These are phyloP conservation scores for Hibiscus trionum DNA, from an alignment of 345 rosid genomes.

Conservation along the genomic window DNA sequence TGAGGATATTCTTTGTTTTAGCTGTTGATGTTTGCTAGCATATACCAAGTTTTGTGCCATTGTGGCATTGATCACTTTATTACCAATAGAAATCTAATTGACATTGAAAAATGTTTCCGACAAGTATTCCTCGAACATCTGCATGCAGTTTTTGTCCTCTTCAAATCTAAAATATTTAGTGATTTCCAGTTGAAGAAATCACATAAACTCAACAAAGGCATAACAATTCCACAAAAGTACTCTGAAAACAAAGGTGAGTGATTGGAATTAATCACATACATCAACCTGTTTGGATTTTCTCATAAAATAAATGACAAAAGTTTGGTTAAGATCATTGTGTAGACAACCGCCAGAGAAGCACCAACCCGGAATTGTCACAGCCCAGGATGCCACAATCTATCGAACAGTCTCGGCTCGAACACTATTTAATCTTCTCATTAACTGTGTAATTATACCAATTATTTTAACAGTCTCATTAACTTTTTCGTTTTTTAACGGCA, in stretches of 20 bases:
- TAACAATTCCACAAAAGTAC: slow-evolving; percentile 13
- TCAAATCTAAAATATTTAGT: slow-evolving; percentile 1
- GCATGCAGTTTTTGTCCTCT: neutral
- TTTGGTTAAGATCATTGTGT: slow-evolving; percentile 86
- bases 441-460: too few relatives aligned
- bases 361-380: slow-evolving; percentile 89
- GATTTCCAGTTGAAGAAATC: slow-evolving; percentile 23
- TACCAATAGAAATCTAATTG: neutral
- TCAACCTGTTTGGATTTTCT: slow-evolving; percentile 15
- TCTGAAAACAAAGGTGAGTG: slow-evolving; percentile 2
- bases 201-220: slow-evolving; percentile 13
- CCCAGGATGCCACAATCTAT: slow-evolving; percentile 90
- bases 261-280: slow-evolving; percentile 22
- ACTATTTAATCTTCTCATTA: slow-evolving; percentile 65
- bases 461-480: too few relatives aligned
- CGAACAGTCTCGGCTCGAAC: slow-evolving; percentile 75
- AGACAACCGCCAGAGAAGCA: slow-evolving; percentile 63
- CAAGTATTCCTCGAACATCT: neutral
- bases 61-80: neutral
- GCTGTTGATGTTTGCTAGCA: neutral
- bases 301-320: slow-evolving; percentile 54
- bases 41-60: neutral
- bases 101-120: neutral
- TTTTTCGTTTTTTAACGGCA: too few relatives aligned
- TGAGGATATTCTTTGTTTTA: neutral